Percentiles rank a stretch among this genome's conserved stretches.
Evolutionary conservation across 2,329 filamentous ascomycete genomes (phyloP).

Genomic region (Colletotrichum noveboracense): DNA sequence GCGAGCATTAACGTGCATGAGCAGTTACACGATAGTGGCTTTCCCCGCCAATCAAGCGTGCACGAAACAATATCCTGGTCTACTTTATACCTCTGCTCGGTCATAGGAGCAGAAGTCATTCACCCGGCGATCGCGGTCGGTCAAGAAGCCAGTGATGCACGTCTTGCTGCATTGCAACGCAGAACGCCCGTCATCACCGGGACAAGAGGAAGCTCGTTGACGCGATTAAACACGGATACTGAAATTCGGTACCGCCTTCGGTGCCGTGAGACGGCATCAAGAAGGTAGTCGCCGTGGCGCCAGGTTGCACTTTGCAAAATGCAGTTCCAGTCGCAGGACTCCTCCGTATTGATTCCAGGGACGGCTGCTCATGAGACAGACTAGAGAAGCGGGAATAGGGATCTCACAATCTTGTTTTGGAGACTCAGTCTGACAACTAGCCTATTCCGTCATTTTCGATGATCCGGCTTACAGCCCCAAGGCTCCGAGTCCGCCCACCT

Average conservation of each 20-base stretch:
- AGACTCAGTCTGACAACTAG: background rate
- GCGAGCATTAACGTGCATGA: constrained; percentile 70
- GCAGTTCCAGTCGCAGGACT: background rate
- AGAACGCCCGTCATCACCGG: background rate
- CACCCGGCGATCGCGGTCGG: background rate
- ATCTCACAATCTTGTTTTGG: background rate
- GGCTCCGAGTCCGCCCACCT: background rate
- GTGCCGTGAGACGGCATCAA: background rate
- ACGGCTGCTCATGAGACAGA: background rate
- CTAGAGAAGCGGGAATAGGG: background rate
- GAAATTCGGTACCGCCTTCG: background rate
- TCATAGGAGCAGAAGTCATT: background rate
- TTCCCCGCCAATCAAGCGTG: background rate
- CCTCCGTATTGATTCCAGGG: background rate
- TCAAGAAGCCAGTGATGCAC: background rate
- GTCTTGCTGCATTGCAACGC: background rate
- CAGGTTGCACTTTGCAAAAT: background rate
- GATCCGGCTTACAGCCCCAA: background rate
- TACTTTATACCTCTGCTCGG: background rate
- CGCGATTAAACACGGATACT: background rate
- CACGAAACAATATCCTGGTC: background rate
- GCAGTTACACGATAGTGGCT: constrained; percentile 50
- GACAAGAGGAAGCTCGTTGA: background rate
- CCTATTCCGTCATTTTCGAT: background rate
- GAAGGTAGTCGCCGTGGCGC: background rate